Evolutionary conservation across 768 basidiomycete species (phyloP).

Genomic region (Hebeloma cylindrosporum): DNA sequence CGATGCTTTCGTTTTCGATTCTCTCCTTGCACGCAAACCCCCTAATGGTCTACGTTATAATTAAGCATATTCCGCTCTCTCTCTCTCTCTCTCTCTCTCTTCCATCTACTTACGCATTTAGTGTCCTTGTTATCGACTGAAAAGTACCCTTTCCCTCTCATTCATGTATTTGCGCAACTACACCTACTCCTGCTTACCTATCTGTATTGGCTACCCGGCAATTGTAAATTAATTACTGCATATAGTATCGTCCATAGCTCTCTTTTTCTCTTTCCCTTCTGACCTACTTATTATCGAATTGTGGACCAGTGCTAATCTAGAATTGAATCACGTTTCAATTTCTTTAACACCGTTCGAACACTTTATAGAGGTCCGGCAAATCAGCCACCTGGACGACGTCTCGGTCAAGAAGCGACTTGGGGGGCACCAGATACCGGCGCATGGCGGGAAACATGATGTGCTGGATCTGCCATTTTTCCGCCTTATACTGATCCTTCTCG

Average conservation of each 20-base stretch:
- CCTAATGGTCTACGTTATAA: slow-evolving; percentile 46
- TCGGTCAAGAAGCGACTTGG: slow-evolving; percentile 60
- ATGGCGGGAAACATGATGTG: slow-evolving; percentile 88
- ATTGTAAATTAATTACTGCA: slow-evolving; percentile 20
- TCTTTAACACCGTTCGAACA: slow-evolving; percentile 86
- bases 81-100: slow-evolving; percentile 13
- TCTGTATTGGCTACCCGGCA: neutral
- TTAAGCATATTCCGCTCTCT: slow-evolving; percentile 13
- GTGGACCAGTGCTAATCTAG: no score
- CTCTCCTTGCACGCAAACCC: slow-evolving; percentile 43
- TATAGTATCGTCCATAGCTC: slow-evolving; percentile 14
- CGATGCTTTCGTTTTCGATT: slow-evolving; percentile 67
- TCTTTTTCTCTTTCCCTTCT: slow-evolving; percentile 12
- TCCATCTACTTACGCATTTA: slow-evolving; percentile 10
- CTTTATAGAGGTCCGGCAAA: slow-evolving; percentile 88
- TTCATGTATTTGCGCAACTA: slow-evolving; percentile 4
- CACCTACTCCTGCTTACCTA: neutral
- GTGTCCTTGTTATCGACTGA: slow-evolving; percentile 7
- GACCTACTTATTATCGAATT: slow-evolving; percentile 11
- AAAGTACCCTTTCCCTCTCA: slow-evolving; percentile 7
- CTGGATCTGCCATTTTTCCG: slow-evolving; percentile 83
- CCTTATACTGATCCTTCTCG: slow-evolving; percentile 47
- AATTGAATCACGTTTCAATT: no score
- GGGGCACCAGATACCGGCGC: slow-evolving; percentile 72
- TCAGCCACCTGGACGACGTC: slow-evolving; percentile 89